These are phyloP conservation scores for Lactarius akahatsu DNA, from an alignment of 768 basidiomycete genomes.

Conservation along the genomic window DNA sequence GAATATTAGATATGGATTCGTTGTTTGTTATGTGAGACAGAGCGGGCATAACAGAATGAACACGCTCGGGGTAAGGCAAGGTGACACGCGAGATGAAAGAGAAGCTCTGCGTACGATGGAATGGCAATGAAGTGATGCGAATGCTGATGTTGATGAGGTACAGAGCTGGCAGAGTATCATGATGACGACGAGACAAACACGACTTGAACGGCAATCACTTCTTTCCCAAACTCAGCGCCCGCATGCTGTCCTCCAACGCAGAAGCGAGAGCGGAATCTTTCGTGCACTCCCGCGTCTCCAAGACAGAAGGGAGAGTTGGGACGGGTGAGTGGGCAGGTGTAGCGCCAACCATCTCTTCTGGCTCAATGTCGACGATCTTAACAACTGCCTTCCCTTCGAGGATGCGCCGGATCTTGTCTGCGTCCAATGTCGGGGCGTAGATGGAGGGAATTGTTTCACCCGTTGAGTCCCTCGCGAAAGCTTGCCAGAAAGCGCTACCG, in stretches of 20 bases:
- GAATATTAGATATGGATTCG: conserved; percentile 20
- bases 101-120: conserved; percentile 3
- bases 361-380: conserved; percentile 73
- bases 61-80: conserved; percentile 3
- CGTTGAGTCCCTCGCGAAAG: conserved; percentile 61
- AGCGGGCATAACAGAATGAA: conserved; percentile 3
- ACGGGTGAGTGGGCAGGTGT: not conserved
- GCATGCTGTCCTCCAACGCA: conserved; percentile 65
- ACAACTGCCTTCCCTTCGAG: conserved; percentile 82
- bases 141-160: conserved; percentile 18
- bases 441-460: conserved; percentile 30
- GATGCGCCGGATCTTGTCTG: conserved; percentile 77
- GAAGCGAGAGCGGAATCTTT: conserved; percentile 7
- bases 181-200: conserved; percentile 10
- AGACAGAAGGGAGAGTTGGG: not conserved
- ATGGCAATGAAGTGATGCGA: not conserved
- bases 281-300: conserved; percentile 12
- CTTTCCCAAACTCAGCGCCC: conserved; percentile 59
- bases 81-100: not conserved
- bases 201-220: conserved; percentile 31
- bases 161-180: conserved; percentile 17
- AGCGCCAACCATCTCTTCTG: conserved; percentile 17
- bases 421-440: conserved; percentile 43
- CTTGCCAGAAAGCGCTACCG: conserved; percentile 85
- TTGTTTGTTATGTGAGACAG: conserved; percentile 7